Conservation (phyloP, 1,284 basidiomycete genomes). For the Mycosarcoma mackinlayi region DNA sequence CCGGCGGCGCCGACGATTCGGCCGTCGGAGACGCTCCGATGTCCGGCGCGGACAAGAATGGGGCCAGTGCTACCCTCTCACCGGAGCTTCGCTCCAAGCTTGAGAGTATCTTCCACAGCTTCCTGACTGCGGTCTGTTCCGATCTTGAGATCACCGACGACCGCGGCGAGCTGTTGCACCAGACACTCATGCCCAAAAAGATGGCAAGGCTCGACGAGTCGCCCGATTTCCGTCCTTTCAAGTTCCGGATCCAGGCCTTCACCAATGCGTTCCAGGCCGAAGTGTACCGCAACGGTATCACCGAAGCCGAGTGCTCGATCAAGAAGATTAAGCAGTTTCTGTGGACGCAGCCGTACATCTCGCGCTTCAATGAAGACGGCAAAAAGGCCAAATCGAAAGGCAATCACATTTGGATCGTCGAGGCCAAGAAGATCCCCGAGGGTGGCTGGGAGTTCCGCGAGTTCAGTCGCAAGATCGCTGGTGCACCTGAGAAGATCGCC, state of each 20-base stretch:
- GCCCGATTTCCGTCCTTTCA: constrained; percentile 96
- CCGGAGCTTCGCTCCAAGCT: constrained; percentile 81
- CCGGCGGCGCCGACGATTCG: constrained; percentile 25
- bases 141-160: constrained; percentile 90
- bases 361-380: constrained; percentile 96
- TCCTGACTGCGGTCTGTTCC: constrained; percentile 87
- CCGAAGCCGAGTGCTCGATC: constrained; percentile 72
- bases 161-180: constrained; percentile 96
- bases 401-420: constrained; percentile 99
- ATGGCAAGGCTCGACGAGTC: constrained; percentile 74
- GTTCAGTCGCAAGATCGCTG: constrained; percentile 74
- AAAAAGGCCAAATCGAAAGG: constrained; percentile 99
- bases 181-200: constrained; percentile 88
- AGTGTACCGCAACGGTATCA: constrained; percentile 73
- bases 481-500: constrained; percentile 74
- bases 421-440: constrained; percentile 83
- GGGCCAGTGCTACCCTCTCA: constrained; percentile 24
- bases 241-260: constrained; percentile 98
- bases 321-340: constrained; percentile 88
- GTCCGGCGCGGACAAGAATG: constrained; percentile 30
- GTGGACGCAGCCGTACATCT: constrained; percentile 90
- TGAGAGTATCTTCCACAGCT: constrained; percentile 90
- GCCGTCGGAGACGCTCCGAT: constrained; percentile 21
- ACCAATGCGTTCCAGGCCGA: constrained; percentile 96
- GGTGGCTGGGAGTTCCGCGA: constrained; percentile 88